Percentiles rank a stretch among this genome's conserved stretches.
phyloP scores from a whole-genome alignment of 768 basidiomycete genomes.

The Terana coerulea region DNA sequence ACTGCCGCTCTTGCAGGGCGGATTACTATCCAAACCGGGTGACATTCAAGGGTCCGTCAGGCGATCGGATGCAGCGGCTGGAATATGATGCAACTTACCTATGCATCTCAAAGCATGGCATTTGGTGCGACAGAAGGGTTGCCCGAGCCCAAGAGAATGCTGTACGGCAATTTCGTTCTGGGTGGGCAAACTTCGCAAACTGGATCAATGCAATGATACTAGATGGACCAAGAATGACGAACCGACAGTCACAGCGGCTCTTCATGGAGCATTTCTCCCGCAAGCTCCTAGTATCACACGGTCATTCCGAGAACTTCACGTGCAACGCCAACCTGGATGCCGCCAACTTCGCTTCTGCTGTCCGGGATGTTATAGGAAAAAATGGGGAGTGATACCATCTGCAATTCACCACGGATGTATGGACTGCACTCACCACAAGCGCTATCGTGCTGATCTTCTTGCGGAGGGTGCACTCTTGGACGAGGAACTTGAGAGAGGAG shows the following conservation, averaged over 20 bases:
- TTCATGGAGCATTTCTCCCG: constrained; percentile 3
- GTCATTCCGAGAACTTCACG: not conserved
- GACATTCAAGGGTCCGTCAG: not conserved
- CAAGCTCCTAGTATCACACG: not conserved
- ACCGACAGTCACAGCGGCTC: not conserved
- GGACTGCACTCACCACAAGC: constrained; percentile 5
- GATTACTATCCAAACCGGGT: constrained; percentile 4
- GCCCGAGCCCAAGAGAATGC: not conserved
- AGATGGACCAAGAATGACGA: not conserved
- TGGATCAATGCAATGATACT: not conserved
- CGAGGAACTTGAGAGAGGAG: not conserved
- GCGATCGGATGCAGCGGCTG: not conserved
- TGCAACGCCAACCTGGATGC: not conserved
- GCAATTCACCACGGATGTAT: not conserved
- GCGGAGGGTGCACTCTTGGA: not conserved
- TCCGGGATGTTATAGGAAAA: not conserved
- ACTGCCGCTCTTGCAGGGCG: not conserved
- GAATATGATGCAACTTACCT: not conserved
- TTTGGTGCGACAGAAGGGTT: not conserved
- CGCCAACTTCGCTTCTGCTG: not conserved
- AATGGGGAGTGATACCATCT: not conserved
- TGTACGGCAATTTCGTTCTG: not conserved
- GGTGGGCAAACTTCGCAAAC: not conserved
- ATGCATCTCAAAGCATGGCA: constrained; percentile 3
- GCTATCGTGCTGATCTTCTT: not conserved